Percentiles rank a stretch among this genome's conserved stretches.
These are phyloP conservation scores for Eucalyptus erythrocorys DNA, from an alignment of 345 rosid genomes.

Conservation along the genomic window DNA sequence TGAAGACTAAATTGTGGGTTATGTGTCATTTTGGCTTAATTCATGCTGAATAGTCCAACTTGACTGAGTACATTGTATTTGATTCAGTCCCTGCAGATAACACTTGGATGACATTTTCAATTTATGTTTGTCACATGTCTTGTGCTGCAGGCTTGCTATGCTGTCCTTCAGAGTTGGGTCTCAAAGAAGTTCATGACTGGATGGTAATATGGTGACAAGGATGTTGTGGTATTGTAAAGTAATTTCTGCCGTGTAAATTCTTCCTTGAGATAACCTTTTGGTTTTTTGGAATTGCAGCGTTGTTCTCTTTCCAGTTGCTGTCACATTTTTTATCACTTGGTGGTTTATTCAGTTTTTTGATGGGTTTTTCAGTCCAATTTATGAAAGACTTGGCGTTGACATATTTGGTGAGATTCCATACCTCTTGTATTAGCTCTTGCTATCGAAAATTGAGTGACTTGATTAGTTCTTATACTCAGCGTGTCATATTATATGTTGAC, in stretches of 20 bases:
- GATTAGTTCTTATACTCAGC: not conserved
- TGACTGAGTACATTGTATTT: not conserved
- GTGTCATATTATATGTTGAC: not conserved
- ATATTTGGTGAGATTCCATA: conserved; percentile 50
- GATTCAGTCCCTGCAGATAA: not conserved
- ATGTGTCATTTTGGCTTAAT: not conserved
- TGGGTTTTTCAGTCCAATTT: conserved; percentile 80
- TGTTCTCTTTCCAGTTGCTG: conserved; percentile 81
- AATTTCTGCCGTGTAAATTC: not conserved
- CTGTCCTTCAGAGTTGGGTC: conserved; percentile 81
- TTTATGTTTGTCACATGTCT: not conserved
- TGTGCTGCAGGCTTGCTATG: conserved; percentile 61
- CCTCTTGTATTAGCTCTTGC: not conserved
- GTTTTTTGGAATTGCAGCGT: conserved; percentile 44
- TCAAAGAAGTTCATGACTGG: conserved; percentile 94
- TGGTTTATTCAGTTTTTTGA: conserved; percentile 84
- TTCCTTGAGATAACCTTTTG: not conserved
- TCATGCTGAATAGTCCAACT: not conserved
- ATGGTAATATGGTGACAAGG: conserved; percentile 27
- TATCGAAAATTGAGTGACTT: not conserved
- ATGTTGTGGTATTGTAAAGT: not conserved
- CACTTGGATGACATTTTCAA: not conserved
- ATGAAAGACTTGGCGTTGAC: conserved; percentile 62
- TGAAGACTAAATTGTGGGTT: not conserved
- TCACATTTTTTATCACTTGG: conserved; percentile 76